Conservation (phyloP, 208 protist genomes). For the Acanthamoeba culbertsoni region DNA sequence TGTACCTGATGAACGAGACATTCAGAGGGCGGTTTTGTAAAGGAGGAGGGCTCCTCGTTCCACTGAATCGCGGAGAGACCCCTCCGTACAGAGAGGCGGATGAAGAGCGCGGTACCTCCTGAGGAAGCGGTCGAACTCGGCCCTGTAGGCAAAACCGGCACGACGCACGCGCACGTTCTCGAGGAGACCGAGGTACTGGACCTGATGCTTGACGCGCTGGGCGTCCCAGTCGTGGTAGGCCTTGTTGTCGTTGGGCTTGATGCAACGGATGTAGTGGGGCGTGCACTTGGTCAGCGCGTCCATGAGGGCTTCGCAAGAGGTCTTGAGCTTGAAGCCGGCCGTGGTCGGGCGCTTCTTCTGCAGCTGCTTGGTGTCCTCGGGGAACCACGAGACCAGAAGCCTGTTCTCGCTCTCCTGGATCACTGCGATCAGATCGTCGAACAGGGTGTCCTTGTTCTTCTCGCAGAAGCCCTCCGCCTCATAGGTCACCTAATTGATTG, state of each 20-base stretch:
- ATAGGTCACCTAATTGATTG: constrained; percentile 66
- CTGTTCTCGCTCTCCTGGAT: constrained; percentile 65
- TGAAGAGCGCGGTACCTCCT: too few relatives aligned
- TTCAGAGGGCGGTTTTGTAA: constrained; percentile 64
- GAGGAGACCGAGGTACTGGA: constrained; percentile 93
- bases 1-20: constrained; percentile 72
- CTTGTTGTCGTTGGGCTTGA: constrained; percentile 92
- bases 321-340: constrained; percentile 91
- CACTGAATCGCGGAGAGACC: too few relatives aligned
- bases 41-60: too few relatives aligned
- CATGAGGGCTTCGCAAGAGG: constrained; percentile 84
- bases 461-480: constrained; percentile 78
- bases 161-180: constrained; percentile 93
- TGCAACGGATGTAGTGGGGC: constrained; percentile 95
- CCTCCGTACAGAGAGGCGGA: too few relatives aligned
- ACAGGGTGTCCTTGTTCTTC: constrained; percentile 83
- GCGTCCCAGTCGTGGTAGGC: constrained; percentile 86
- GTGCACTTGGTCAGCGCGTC: constrained; percentile 88
- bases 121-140: constrained; percentile 91
- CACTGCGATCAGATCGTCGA: constrained; percentile 74
- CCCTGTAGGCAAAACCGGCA: constrained; percentile 91
- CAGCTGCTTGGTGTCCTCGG: constrained; percentile 49
- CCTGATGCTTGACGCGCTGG: constrained; percentile 89
- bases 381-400: constrained; percentile 39
- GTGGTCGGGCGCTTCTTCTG: constrained; percentile 84